A percentile compares a stretch with the other conserved stretches of the same genome.
These are phyloP conservation scores for Castanea crenata DNA, from an alignment of 306 rosid species.

Conservation along the genomic window DNA sequence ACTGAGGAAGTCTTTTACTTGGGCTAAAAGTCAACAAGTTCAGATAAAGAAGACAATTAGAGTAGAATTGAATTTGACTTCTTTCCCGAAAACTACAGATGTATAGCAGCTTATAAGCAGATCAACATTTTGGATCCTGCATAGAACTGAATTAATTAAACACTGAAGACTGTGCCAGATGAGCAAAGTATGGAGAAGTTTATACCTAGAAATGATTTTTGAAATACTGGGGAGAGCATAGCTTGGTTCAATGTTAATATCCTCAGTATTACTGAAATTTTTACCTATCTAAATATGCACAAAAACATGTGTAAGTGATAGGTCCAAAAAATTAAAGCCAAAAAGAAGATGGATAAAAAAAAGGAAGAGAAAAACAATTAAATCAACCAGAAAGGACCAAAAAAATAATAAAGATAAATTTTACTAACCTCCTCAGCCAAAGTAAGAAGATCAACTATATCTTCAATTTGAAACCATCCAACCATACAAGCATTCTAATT, in stretches of 20 bases:
- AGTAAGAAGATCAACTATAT: not conserved
- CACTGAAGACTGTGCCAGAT: not conserved
- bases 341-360: not conserved
- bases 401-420: not conserved
- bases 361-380: not conserved
- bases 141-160: not conserved
- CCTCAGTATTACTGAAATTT: slow-evolving; percentile 1
- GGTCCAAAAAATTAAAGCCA: not conserved
- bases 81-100: not conserved
- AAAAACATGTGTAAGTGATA: not conserved
- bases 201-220: slow-evolving; percentile 2
- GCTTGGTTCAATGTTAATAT: not conserved
- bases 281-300: not conserved
- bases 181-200: slow-evolving; percentile 1
- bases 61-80: too few species aligned
- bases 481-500: slow-evolving; percentile 1
- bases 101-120: not conserved
- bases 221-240: not conserved
- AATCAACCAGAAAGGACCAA: not conserved
- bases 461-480: slow-evolving; percentile 2
- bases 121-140: not conserved
- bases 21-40: not conserved
- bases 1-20: not conserved
- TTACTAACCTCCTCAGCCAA: not conserved
- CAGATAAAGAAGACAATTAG: not conserved